These are phyloP conservation scores for Monosporascus sp. DNA, from an alignment of 2,329 filamentous ascomycete species.

Conservation along the genomic window DNA sequence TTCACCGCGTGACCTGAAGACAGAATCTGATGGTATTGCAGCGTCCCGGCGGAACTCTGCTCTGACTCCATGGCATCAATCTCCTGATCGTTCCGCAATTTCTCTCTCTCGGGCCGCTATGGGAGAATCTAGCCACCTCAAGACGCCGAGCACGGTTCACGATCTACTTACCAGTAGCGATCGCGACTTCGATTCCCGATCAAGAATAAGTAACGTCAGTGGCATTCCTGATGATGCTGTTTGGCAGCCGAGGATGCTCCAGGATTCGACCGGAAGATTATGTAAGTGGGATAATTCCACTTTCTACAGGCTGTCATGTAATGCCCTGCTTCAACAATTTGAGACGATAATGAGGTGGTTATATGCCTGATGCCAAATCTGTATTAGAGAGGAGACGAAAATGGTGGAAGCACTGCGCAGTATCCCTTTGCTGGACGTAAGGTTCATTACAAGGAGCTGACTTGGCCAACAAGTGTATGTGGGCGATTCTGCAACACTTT, in stretches of 20 bases:
- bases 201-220: constrained; percentile 34
- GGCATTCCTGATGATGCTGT: constrained; percentile 51
- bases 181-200: constrained; percentile 25
- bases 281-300: constrained; percentile 34
- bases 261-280: constrained; percentile 52
- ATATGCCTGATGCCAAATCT: too few species aligned
- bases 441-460: constrained; percentile 3
- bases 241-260: constrained; percentile 52
- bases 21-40: constrained; percentile 23
- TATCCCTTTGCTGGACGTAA: constrained; percentile 7
- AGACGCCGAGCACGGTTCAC: constrained; percentile 11
- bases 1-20: constrained; percentile 18
- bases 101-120: constrained; percentile 7
- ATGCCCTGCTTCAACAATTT: too few species aligned
- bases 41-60: constrained; percentile 17
- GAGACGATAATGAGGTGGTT: too few species aligned
- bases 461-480: constrained; percentile 43
- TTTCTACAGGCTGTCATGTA: neutral
- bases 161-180: constrained; percentile 15
- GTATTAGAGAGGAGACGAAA: neutral
- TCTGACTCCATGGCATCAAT: constrained; percentile 19
- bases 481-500: constrained; percentile 57
- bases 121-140: constrained; percentile 13
- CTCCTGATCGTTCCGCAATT: constrained; percentile 12
- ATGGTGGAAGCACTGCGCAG: neutral